Base-by-base conservation (phyloP, 169 alveolate genomes). In the Perkinsus chesapeaki region DNA sequence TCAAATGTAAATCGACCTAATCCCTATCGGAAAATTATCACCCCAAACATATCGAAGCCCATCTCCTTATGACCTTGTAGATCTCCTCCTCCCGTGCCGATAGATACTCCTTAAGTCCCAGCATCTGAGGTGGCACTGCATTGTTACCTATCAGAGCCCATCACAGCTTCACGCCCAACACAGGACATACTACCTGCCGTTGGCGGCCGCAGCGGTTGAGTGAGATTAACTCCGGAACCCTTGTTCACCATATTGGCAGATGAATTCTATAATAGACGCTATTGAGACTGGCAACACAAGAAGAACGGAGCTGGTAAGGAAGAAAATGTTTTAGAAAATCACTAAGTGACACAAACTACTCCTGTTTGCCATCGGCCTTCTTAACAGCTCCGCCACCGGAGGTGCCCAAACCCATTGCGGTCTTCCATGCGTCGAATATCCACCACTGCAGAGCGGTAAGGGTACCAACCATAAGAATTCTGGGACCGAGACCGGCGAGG, bases 391-490 rank as follows among this genome's bases (percentile, higher is more conserved):
- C 95, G 0, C 96, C 95, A 0, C 96, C 96, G 0, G 96, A 93
- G 31, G 96, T 94, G 60, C 96, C 96, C 96, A 94, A 93, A 34
- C 96, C 96, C 96, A 94, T 94, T 27, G 93, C 93, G 34, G 96
- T 39, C 97, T 98, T 99, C 96, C 98, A 98, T 90, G 98, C 96
- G 96, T 99, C 99, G 96, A 98, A 99, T 72, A 98, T 98, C 99
- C 99, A 98, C 99, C 99, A 98, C 96, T 99, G 99, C 91, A 98
- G 96, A 47, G 99, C 99, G 38, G 99, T 98, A 73, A 99, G 96
- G 47, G 99, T 99, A 39, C 99, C 99, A 92, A 99, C 97, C 99
- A 99, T 99, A 93, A 99, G 93, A 73, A 98, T 98, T 94, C 99
- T 97, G 34, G 99, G 97, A 27, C 98, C 98, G 31, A 98, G 96